Conservation (phyloP, 352 stramenopile species). For the Globisporangium spiculum region DNA sequence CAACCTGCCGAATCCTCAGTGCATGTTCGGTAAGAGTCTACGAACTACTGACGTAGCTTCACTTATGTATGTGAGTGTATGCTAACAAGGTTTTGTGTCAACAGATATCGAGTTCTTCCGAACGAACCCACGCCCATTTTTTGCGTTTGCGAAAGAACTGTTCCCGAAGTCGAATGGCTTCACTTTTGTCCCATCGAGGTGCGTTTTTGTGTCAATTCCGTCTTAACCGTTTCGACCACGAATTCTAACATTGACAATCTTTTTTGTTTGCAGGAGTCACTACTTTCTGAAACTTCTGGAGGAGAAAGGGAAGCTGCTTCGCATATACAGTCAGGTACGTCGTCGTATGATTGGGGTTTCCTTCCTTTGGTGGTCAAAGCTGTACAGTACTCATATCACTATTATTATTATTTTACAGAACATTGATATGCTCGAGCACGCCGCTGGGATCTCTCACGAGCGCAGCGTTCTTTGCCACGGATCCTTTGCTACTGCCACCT, state of each 20-base stretch:
- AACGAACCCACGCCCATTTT: constrained; percentile 96
- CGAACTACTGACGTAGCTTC: neutral
- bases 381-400: neutral
- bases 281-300: constrained; percentile 95
- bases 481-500: constrained; percentile 91
- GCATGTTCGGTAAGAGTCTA: constrained; percentile 71
- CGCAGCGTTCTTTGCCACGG: constrained; percentile 93
- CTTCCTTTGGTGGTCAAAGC: neutral
- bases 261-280: constrained; percentile 73
- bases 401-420: constrained; percentile 76
- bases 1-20: constrained; percentile 81
- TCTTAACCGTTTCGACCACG: neutral
- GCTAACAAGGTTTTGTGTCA: neutral
- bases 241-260: neutral
- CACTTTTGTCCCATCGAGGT: constrained; percentile 77
- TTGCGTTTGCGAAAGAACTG: constrained; percentile 92
- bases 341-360: neutral
- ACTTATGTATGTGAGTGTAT: neutral
- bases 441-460: constrained; percentile 91
- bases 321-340: constrained; percentile 88
- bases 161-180: constrained; percentile 81
- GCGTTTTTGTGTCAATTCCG: neutral
- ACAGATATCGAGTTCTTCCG: constrained; percentile 97
- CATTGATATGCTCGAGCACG: constrained; percentile 97
- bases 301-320: constrained; percentile 90